Base-by-base conservation (phyloP, 2,329 filamentous ascomycete species). In the Tolypocladium paradoxum region DNA sequence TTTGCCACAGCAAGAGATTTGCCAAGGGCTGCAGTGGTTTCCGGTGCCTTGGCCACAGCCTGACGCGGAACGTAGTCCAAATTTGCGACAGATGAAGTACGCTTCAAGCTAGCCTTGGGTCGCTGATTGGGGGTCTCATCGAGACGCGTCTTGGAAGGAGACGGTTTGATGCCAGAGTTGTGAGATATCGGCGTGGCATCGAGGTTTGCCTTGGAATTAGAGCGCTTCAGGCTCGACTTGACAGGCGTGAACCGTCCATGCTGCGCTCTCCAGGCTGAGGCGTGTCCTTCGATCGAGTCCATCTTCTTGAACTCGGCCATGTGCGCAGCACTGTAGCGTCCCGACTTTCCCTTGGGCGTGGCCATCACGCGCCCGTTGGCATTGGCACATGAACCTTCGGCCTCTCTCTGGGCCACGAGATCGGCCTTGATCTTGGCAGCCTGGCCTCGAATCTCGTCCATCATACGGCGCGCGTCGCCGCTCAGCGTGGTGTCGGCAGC, bases 251-350 rank as follows among this genome's bases (percentile, higher is more conserved):
- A 69, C 9, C 77, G 76, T 36, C 69, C 76, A 5, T 76, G 70
- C 55, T 80, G 76, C 24, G 78, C 78, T 56, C 88, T 79, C 73
- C 85, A 93, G 18, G 85, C 81, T 12, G 91, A 95, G 9, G 90
- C 78, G 66, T 96, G 91, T 57, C 85, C 85, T 45, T 83, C 88
- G 64, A 97, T 96, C 2, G 91, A 96, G 66, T 96, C 90, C 92
- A 97, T 96, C 76, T 95, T 97, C 71, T 89, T 89, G 73, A 97
- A 96, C 64, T 92, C 82, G 49, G 85, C 83, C 81, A 88, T 87
- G 67, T 97, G 92, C 37, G 82, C 84, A 57, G 90, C 85, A 65
- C 89, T 96, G 71, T 85, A 97, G 47, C 92, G 85, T 49, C 84
- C 75, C 50, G 82, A 79, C 66, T 85, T 91, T 60, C 88, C 84